Base-by-base conservation (phyloP, 139 green algal genomes). In the Chlamydomonas incerta region DNA sequence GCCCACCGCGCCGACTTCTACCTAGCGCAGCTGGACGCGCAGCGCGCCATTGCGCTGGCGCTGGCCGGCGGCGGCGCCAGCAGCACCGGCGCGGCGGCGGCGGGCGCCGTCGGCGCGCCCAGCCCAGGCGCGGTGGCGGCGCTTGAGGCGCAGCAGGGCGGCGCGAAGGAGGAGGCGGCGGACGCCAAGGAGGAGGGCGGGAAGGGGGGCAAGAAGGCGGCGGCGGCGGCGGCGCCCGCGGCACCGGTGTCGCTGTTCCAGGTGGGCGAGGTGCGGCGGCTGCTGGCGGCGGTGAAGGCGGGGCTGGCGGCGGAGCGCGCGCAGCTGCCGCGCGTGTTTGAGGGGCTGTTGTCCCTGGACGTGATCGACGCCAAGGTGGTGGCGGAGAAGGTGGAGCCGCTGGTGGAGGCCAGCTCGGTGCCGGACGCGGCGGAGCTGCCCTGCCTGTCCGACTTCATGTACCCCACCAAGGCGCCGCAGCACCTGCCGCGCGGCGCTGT, bases 401-500 rank as follows among this genome's bases (percentile, higher is more conserved):
- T 83, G 76, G 5, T 83, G 28, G 17, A n/a, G 76, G 62, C 20
- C 55, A 62, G 55, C 20, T 62, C 41, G 11, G 76, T 73, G 37
- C 62, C 76, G 62, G 76, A 73, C 63, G 58, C 10, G 35, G 74
- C 3, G 3, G 71, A 75, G 65, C 41, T 85, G 47, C 65, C 35
- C 34, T 66, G 47, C 26, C 63, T 85, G 23, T 47, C 1, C 20
- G 65, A 57, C 13, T 5, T n/a, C 29, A 14, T 85, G 21, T 85
- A 85, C 63, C 34, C 65, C n/a, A 85, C 66, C 5, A 29, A 23
- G 47, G 21, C 65, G 41, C 79, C 79, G n/a, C 24, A 24, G 20
- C 46, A 34, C 35, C 79, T 85, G 79, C 79, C 79, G 23, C 79
- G 79, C 4, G 79, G 79, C 5, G 79, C 79, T n/a, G 23, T 75